A percentile compares a stretch with the other conserved stretches of the same genome.
Conservation (phyloP, 2,329 filamentous ascomycete species). For the Tetracladium maxilliforme region DNA sequence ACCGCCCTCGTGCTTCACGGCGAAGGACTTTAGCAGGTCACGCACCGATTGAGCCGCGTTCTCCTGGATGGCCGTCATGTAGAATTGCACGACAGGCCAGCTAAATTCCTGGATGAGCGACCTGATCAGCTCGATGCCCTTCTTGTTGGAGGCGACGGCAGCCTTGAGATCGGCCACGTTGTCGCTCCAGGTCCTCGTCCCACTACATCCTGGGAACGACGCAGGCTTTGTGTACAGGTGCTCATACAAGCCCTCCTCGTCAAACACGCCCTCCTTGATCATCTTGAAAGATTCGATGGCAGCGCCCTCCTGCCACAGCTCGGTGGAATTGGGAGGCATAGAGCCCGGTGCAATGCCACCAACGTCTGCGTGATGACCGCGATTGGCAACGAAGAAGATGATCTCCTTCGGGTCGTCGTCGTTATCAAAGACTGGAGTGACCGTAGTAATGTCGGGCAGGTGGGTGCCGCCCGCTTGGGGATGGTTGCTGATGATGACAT, state of each 20-base stretch:
- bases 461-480: slow-evolving; percentile 41
- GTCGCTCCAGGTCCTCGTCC: slow-evolving; percentile 14
- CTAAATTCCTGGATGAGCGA: slow-evolving; percentile 18
- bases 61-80: slow-evolving; percentile 22
- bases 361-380: slow-evolving; percentile 50
- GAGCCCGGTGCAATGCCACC: slow-evolving; percentile 15
- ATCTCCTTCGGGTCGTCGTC: slow-evolving; percentile 31
- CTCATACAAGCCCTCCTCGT: slow-evolving; percentile 1
- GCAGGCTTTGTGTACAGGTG: slow-evolving; percentile 11
- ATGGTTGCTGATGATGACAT: slow-evolving; percentile 55
- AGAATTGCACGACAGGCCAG: slow-evolving; percentile 18
- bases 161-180: slow-evolving; percentile 19
- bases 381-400: slow-evolving; percentile 53
- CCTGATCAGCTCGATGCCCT: slow-evolving; percentile 17
- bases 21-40: slow-evolving; percentile 11
- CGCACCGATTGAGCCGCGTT: slow-evolving; percentile 18
- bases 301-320: slow-evolving; percentile 29
- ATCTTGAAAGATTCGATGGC: slow-evolving; percentile 23
- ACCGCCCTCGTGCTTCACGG: slow-evolving; percentile 5
- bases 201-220: slow-evolving; percentile 14
- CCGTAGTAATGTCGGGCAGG: slow-evolving; percentile 45
- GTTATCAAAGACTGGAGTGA: slow-evolving; percentile 49
- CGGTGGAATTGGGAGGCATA: slow-evolving; percentile 26
- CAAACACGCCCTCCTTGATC: slow-evolving; percentile 1
- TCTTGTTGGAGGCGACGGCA: slow-evolving; percentile 16